A percentile compares a stretch with the other conserved stretches of the same genome.
Conservation (phyloP, 129 eudicot species). For the Pulicaria dysenterica region DNA sequence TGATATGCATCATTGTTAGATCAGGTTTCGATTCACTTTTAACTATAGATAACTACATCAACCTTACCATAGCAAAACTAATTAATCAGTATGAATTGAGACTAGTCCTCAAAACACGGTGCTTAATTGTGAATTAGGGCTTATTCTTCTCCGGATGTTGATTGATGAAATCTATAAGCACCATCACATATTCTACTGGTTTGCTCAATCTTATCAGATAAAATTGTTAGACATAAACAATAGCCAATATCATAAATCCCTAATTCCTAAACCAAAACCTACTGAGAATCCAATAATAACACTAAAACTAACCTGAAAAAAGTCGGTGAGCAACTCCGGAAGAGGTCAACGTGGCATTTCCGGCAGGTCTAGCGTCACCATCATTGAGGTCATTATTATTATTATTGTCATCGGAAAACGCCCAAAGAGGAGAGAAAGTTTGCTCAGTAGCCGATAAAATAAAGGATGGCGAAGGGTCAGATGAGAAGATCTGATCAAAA, state of each 20-base stretch:
- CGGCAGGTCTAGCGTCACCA: slow-evolving; percentile 29
- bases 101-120: neutral
- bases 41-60: neutral
- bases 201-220: neutral
- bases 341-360: slow-evolving; percentile 38
- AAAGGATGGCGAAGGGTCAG: slow-evolving; percentile 54
- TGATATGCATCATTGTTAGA: slow-evolving; percentile 3
- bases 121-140: neutral
- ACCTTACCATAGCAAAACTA: neutral
- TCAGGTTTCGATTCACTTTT: neutral
- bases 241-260: neutral
- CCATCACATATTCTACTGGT: neutral
- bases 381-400: slow-evolving; percentile 19
- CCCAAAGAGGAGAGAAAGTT: slow-evolving; percentile 81
- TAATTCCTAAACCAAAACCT: neutral
- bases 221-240: neutral
- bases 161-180: neutral
- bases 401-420: slow-evolving; percentile 55
- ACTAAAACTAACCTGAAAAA: slow-evolving; percentile 31
- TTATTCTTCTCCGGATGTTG: slow-evolving; percentile 15
- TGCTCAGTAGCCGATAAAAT: slow-evolving; percentile 62
- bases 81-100: neutral
- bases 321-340: slow-evolving; percentile 30
- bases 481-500: slow-evolving; percentile 71
- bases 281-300: neutral